Conservation (phyloP, 1,284 basidiomycete genomes). For the Malassezia obtusa region DNA sequence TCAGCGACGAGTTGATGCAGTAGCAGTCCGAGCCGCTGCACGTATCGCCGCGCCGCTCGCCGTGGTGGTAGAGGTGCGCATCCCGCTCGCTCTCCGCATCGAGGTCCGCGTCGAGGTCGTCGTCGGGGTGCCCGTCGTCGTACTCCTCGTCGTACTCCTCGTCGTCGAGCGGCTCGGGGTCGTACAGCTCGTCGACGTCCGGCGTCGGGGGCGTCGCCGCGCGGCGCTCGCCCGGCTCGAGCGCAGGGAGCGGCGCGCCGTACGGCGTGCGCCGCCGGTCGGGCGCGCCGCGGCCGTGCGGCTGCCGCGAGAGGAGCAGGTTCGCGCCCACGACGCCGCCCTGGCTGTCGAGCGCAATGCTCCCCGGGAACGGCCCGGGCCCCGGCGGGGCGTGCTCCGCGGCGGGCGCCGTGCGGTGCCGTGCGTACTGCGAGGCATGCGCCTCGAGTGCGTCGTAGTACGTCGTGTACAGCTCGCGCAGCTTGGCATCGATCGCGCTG, state of each 20-base stretch:
- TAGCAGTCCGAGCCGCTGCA: conserved; percentile 14
- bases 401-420: conserved; percentile 59
- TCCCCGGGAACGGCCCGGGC: conserved; percentile 94
- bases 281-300: conserved; percentile 14
- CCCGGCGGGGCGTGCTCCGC: conserved; percentile 73
- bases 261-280: not conserved
- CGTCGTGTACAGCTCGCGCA: conserved; percentile 97
- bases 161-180: conserved; percentile 39
- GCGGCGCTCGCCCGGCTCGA: not conserved
- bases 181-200: conserved; percentile 16
- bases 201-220: not conserved
- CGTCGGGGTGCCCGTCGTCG: conserved; percentile 55
- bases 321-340: conserved; percentile 67
- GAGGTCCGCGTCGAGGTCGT: conserved; percentile 41
- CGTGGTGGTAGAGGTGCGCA: not conserved
- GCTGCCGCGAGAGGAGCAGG: conserved; percentile 49
- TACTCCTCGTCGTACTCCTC: conserved; percentile 53
- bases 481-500: conserved; percentile 94
- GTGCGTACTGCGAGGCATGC: conserved; percentile 84
- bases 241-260: not conserved
- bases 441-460: conserved; percentile 99
- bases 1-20: conserved; percentile 18
- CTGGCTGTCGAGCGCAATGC: conserved; percentile 78
- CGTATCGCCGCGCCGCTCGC: conserved; percentile 16
- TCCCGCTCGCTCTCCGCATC: conserved; percentile 36